Conservation (phyloP, 73 alveolate genomes). For the Paramecium tetraurelia region DNA sequence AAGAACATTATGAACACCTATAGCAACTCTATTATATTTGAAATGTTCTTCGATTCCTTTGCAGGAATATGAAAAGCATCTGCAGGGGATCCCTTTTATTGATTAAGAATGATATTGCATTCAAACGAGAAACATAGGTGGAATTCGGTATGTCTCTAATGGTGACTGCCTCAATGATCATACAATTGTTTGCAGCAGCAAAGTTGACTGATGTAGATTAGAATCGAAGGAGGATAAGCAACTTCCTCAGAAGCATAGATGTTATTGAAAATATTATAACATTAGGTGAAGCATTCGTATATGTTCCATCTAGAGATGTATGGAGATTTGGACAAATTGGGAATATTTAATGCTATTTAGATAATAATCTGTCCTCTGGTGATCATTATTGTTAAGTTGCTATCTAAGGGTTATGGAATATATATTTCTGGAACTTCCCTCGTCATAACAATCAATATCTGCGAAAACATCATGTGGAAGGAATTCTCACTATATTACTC, state of each 20-base stretch:
- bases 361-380: conserved; percentile 95
- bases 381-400: conserved; percentile 89
- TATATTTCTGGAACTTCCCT: conserved; percentile 97
- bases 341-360: conserved; percentile 92
- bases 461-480: conserved; percentile 99
- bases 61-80: conserved; percentile 88
- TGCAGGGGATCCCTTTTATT: conserved; percentile 98
- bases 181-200: conserved; percentile 99
- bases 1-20: conserved; percentile 96
- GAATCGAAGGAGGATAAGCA: conserved; percentile 94
- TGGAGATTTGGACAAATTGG: conserved; percentile 92
- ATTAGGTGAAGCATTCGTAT: conserved; percentile 98
- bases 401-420: conserved; percentile 97
- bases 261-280: conserved; percentile 53
- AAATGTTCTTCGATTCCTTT: conserved; percentile 99
- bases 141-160: conserved; percentile 99
- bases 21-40: conserved; percentile 95
- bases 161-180: conserved; percentile 98
- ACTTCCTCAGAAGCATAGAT: conserved; percentile 94
- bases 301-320: conserved; percentile 97
- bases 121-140: conserved; percentile 99
- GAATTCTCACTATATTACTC: conserved; percentile 98
- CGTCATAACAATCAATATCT: conserved; percentile 98
- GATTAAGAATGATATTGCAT: conserved; percentile 99
- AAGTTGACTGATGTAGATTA: conserved; percentile 95